Conservation (phyloP, 768 basidiomycete genomes). For the Lentinula sp. region DNA sequence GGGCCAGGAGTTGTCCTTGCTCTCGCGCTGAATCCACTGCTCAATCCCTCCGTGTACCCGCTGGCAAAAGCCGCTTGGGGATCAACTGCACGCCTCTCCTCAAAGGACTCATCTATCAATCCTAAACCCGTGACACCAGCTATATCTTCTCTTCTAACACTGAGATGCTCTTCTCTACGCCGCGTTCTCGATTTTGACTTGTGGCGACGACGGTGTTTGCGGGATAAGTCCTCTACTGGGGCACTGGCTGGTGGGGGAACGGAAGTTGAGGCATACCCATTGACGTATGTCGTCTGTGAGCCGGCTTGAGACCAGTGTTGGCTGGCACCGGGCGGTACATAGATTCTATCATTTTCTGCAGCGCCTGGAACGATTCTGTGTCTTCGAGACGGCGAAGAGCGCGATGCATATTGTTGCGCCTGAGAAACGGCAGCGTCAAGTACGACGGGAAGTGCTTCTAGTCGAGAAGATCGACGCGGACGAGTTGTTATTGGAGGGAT, state of each 20-base stretch:
- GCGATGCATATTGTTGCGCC: not conserved
- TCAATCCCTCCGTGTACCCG: constrained; percentile 3
- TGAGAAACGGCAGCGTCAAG: constrained; percentile 1
- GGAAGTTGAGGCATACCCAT: not conserved
- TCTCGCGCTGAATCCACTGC: not conserved
- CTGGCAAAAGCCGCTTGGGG: not conserved
- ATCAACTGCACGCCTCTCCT: not conserved
- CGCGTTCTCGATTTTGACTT: constrained; percentile 1
- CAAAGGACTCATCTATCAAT: constrained; percentile 2
- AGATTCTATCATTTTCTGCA: not conserved
- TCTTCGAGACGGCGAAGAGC: not conserved
- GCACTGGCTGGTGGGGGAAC: not conserved
- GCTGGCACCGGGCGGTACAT: not conserved
- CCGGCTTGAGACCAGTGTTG: not conserved
- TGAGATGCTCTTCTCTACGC: not conserved
- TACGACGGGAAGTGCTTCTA: not conserved
- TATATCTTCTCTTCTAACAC: not conserved
- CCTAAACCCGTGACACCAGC: constrained; percentile 3
- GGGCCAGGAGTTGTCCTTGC: not conserved
- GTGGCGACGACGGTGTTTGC: constrained; percentile 1
- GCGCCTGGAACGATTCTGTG: constrained; percentile 4
- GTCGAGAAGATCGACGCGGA: not conserved
- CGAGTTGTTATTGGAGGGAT: not conserved
- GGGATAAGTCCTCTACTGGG: not conserved
- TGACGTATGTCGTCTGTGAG: not conserved